A percentile compares a stretch with the other conserved stretches of the same genome.
These are phyloP conservation scores for Triticum aestivum DNA, from an alignment of 176 grass and related monocot genomes.

Conservation along the genomic window DNA sequence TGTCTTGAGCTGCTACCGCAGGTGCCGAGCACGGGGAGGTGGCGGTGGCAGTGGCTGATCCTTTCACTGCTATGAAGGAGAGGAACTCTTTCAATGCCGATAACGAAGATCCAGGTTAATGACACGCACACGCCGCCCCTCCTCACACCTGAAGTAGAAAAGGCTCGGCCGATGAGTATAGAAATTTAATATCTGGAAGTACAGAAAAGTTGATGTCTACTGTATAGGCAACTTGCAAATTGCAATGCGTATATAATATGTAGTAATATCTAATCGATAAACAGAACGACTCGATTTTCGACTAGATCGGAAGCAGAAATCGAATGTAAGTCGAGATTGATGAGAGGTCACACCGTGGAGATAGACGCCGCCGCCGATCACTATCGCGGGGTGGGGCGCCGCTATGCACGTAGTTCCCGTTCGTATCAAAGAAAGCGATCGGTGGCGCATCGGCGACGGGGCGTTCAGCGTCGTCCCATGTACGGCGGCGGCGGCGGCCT, in stretches of 20 bases:
- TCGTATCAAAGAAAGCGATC: not conserved
- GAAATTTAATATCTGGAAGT: not conserved
- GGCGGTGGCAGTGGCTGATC: not conserved
- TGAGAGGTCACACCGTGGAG: not conserved
- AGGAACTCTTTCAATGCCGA: not conserved
- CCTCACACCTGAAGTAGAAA: not conserved
- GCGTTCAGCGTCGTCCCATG: not conserved
- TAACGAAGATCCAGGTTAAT: not conserved
- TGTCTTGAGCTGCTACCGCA: not conserved
- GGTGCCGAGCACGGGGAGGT: not conserved
- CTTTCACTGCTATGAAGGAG: not conserved
- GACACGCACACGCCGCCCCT: not conserved
- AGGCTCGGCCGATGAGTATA: not conserved
- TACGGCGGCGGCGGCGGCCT: not conserved
- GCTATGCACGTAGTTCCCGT: not conserved
- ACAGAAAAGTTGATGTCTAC: not conserved
- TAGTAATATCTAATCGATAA: not conserved
- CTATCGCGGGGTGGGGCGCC: not conserved
- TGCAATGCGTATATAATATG: not conserved
- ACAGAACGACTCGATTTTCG: not conserved
- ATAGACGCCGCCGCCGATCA: not conserved
- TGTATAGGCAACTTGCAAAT: not conserved
- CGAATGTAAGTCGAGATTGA: not conserved
- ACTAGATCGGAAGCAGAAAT: not conserved
- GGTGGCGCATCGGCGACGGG: not conserved